A percentile compares a stretch with the other conserved stretches of the same genome.
Evolutionary conservation across 2,329 filamentous ascomycete species (phyloP).

Genomic region (Keithomyces neogunnii): DNA sequence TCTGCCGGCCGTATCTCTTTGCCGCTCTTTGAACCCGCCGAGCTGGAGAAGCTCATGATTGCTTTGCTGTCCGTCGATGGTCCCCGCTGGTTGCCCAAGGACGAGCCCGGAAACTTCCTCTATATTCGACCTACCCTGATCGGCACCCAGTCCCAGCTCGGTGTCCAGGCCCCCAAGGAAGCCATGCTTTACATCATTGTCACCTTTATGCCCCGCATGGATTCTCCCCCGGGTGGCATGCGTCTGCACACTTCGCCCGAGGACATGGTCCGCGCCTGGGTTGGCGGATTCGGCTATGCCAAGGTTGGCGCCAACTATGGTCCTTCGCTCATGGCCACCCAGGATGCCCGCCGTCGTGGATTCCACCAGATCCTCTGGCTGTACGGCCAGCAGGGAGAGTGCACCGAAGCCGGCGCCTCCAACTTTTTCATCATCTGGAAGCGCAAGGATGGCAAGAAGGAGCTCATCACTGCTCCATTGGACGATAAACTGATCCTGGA

Average conservation of each 20-base stretch:
- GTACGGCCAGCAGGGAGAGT: slow-evolving; percentile 66
- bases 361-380: slow-evolving; percentile 94
- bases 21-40: slow-evolving; percentile 60
- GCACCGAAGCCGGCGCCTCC: slow-evolving; percentile 84
- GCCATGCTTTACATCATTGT: slow-evolving; percentile 84
- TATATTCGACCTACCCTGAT: slow-evolving; percentile 87
- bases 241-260: slow-evolving; percentile 70
- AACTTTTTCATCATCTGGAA: slow-evolving; percentile 88
- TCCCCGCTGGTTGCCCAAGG: slow-evolving; percentile 68
- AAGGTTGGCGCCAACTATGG: slow-evolving; percentile 95
- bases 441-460: slow-evolving; percentile 39
- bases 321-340: slow-evolving; percentile 69
- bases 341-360: slow-evolving; percentile 62
- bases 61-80: slow-evolving; percentile 66
- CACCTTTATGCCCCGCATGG: slow-evolving; percentile 51
- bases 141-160: slow-evolving; percentile 70
- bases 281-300: slow-evolving; percentile 83
- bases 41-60: slow-evolving; percentile 66
- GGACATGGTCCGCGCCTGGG: slow-evolving; percentile 86
- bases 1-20: slow-evolving; percentile 61
- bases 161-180: slow-evolving; percentile 70
- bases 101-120: slow-evolving; percentile 60
- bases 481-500: slow-evolving; percentile 79
- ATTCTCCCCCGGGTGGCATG: slow-evolving; percentile 48
- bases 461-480: slow-evolving; percentile 74